Base-by-base conservation (phyloP, 129 eudicot species). In the Centella asiatica region DNA sequence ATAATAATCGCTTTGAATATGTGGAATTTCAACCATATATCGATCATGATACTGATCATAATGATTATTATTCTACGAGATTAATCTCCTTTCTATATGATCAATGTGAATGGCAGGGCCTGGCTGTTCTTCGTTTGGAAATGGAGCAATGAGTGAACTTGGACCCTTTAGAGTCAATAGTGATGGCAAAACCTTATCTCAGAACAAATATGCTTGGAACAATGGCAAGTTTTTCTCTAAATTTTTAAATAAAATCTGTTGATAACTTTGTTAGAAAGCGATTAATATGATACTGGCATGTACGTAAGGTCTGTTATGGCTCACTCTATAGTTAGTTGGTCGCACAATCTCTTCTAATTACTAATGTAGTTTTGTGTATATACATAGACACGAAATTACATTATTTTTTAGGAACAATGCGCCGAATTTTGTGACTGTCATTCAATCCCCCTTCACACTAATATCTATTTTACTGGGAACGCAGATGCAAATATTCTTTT, bases 401-500 rank as follows among this genome's bases (percentile, higher is more conserved):
- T n/a, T n/a, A n/a, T n/a, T n/a, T n/a, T n/a, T n/a, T n/a, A n/a
- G n/a, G n/a, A n/a, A n/a, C n/a, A n/a, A n/a, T n/a, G n/a, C n/a
- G n/a, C n/a, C n/a, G n/a, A n/a, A n/a, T n/a, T n/a, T n/a, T n/a
- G n/a, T n/a, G n/a, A n/a, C n/a, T n/a, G n/a, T n/a, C n/a, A n/a
- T n/a, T n/a, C 26, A 23, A 17, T 9, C 20, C 5, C 29, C 25
- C 31, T 23, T 5, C 17, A 20, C 6, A 10, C 12, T 52, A 26
- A 52, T 33, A 52, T 8, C 14, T 23, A 2, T 27, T 1, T 4
- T 4, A 8, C 5, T 27, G 22, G 37, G 19, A 26, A 53, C 14
- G 62, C 77, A 82, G 84, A 70, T 56, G 88, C 84, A 60, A 82
- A 82, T 65, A 73, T 82, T 64, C 40, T 78, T 10, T 82, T 82